A percentile compares a stretch with the other conserved stretches of the same genome.
These are phyloP conservation scores for Pleurotus tuber-regium DNA, from an alignment of 768 basidiomycete species.

Conservation along the genomic window DNA sequence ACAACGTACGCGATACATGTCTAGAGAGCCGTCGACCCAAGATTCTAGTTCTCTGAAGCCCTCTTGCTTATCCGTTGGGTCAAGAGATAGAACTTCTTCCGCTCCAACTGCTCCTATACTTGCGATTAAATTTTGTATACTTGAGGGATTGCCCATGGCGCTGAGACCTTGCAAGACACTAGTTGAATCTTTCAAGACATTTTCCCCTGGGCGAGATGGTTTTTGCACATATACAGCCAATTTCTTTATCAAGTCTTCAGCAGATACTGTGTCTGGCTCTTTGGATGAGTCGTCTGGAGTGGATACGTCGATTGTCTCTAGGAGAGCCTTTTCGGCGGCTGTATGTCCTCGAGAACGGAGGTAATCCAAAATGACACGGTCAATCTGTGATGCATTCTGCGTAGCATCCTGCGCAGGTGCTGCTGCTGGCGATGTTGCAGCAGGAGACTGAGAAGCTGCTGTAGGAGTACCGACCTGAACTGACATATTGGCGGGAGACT, in stretches of 20 bases:
- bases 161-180: constrained; percentile 67
- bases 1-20: constrained; percentile 79
- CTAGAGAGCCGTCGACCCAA: constrained; percentile 88
- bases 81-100: constrained; percentile 76
- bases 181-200: constrained; percentile 63
- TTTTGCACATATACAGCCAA: constrained; percentile 70
- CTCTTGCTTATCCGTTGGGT: constrained; percentile 83
- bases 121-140: constrained; percentile 72
- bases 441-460: constrained; percentile 47
- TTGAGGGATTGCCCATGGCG: constrained; percentile 66
- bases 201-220: constrained; percentile 64
- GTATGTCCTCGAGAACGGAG: constrained; percentile 46
- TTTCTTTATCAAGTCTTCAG: constrained; percentile 53
- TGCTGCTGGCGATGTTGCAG: constrained; percentile 42
- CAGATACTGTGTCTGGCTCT: constrained; percentile 34
- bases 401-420: constrained; percentile 31
- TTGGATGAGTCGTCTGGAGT: constrained; percentile 46
- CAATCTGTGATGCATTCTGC: constrained; percentile 34
- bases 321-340: constrained; percentile 47
- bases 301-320: constrained; percentile 38
- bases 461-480: constrained; percentile 41
- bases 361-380: constrained; percentile 46
- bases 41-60: constrained; percentile 83
- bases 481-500: constrained; percentile 32
- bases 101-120: constrained; percentile 79